These are phyloP conservation scores for Arthrobotrys entomopaga DNA, from an alignment of 2,329 filamentous ascomycete genomes.

Conservation along the genomic window DNA sequence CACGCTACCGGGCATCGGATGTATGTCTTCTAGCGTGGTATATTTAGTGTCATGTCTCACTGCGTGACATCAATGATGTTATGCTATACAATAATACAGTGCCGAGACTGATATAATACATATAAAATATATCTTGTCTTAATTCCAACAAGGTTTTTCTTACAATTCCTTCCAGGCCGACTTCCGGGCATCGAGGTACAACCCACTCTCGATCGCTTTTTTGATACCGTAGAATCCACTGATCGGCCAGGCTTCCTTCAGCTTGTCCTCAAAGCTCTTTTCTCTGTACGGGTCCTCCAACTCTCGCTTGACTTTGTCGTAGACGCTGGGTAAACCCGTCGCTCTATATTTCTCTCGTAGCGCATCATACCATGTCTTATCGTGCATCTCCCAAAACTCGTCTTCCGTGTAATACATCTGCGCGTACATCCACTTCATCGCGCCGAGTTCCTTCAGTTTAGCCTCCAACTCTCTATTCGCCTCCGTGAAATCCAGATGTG, in stretches of 20 bases:
- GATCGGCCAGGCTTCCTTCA: slow-evolving; percentile 65
- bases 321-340: slow-evolving; percentile 70
- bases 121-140: background rate
- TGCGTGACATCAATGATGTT: background rate
- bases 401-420: slow-evolving; percentile 75
- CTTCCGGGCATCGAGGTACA: slow-evolving; percentile 39
- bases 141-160: background rate
- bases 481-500: slow-evolving; percentile 64
- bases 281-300: slow-evolving; percentile 42
- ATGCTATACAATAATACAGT: no score
- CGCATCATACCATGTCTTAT: slow-evolving; percentile 69
- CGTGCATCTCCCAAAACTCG: slow-evolving; percentile 75
- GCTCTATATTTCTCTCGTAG: slow-evolving; percentile 71
- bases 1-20: no score
- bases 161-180: slow-evolving; percentile 49
- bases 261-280: slow-evolving; percentile 60
- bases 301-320: slow-evolving; percentile 70
- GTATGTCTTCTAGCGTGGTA: no score
- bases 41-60: no score
- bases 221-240: slow-evolving; percentile 71
- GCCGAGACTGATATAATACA: no score
- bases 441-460: slow-evolving; percentile 69
- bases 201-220: slow-evolving; percentile 65
- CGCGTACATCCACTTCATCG: slow-evolving; percentile 77
- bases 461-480: slow-evolving; percentile 72